These are phyloP conservation scores for Penicillium goetzii DNA, from an alignment of 495 filamentous ascomycete genomes.

Conservation along the genomic window DNA sequence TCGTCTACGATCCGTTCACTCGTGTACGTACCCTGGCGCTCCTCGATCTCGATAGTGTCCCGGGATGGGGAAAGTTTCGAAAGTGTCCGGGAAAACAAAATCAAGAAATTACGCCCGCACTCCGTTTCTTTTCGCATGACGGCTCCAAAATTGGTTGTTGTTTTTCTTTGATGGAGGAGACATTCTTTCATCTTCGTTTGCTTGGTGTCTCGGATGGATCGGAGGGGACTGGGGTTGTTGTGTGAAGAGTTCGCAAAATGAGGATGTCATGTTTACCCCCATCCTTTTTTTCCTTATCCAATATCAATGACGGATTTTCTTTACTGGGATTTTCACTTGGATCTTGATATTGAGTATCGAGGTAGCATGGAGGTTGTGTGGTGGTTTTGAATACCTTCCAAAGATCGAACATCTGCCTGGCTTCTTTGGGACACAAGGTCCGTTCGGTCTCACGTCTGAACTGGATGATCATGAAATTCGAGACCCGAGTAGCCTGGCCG, in stretches of 20 bases:
- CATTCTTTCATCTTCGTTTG: slow-evolving; percentile 19
- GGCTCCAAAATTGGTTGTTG: slow-evolving; percentile 30
- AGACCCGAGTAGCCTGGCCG: background rate
- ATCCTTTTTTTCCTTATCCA: slow-evolving; percentile 39
- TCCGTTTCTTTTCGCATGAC: slow-evolving; percentile 28
- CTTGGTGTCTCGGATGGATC: slow-evolving; percentile 27
- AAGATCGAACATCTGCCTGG: background rate
- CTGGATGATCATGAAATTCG: background rate
- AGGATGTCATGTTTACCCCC: slow-evolving; percentile 36
- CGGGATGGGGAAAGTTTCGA: slow-evolving; percentile 27
- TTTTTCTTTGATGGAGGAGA: slow-evolving; percentile 22
- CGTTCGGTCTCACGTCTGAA: background rate
- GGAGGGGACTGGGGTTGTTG: slow-evolving; percentile 35
- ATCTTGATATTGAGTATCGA: slow-evolving; percentile 1
- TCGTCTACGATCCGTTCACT: slow-evolving; percentile 41
- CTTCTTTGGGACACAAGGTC: background rate
- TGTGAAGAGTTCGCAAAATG: slow-evolving; percentile 34
- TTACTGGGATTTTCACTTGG: slow-evolving; percentile 24
- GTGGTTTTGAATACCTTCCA: background rate
- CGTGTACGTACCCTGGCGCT: slow-evolving; percentile 29
- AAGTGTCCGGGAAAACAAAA: slow-evolving; percentile 20
- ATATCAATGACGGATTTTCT: slow-evolving; percentile 46
- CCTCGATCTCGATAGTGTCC: slow-evolving; percentile 29
- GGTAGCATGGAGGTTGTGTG: background rate
- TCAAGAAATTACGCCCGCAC: slow-evolving; percentile 18